These are phyloP conservation scores for Dactylonectria estremocensis DNA, from an alignment of 2,329 filamentous ascomycete species.

Conservation along the genomic window DNA sequence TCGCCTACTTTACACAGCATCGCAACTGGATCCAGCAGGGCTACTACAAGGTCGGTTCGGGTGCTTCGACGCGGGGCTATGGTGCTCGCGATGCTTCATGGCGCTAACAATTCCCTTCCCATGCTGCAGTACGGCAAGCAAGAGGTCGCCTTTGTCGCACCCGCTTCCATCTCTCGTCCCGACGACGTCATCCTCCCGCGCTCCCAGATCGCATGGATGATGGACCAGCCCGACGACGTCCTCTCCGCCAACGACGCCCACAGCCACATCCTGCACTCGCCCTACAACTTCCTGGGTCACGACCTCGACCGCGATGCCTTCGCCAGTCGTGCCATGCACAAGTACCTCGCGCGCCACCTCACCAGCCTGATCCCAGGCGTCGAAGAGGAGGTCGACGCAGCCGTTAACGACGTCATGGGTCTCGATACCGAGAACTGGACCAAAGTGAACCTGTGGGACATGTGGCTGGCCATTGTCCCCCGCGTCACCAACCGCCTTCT, in stretches of 20 bases:
- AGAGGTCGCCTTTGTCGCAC: constrained; percentile 59
- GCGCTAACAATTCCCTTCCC: background rate
- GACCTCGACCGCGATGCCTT: constrained; percentile 55
- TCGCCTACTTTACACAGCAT: constrained; percentile 56
- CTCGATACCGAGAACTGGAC: constrained; percentile 55
- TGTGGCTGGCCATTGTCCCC: constrained; percentile 60
- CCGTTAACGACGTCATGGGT: constrained; percentile 55
- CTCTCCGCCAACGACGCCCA: constrained; percentile 61
- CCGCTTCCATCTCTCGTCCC: constrained; percentile 57
- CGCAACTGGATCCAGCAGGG: constrained; percentile 60
- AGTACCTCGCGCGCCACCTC: constrained; percentile 60
- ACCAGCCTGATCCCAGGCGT: constrained; percentile 57
- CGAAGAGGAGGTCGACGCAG: constrained; percentile 56
- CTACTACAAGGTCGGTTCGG: constrained; percentile 56
- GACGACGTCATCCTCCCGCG: constrained; percentile 62
- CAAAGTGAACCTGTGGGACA: constrained; percentile 61
- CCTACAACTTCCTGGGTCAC: constrained; percentile 61
- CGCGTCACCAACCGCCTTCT: constrained; percentile 61
- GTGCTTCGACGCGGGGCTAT: background rate
- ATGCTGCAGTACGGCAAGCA: constrained; percentile 57
- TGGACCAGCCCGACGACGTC: constrained; percentile 62
- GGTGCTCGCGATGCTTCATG: background rate
- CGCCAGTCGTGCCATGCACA: constrained; percentile 60
- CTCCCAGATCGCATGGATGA: constrained; percentile 62
- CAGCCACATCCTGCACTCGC: constrained; percentile 54